Evolutionary conservation across 306 rosid genomes (phyloP), one percentile per base, ranked within the genome.

Genomic region (Medicago ruthenica): DNA sequence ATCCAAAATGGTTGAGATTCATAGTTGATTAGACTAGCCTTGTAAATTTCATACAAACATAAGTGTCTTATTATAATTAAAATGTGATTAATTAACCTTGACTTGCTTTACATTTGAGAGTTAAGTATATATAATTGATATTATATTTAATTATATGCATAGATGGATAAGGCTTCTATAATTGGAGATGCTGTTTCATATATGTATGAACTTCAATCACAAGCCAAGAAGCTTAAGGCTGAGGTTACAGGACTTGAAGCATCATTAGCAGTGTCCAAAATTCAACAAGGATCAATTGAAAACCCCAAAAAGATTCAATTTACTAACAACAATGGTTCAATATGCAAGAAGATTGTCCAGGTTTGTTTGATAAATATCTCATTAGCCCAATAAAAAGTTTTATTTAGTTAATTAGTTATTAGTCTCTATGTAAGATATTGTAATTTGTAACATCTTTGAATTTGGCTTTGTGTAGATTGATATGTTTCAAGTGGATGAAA

Each of bases 161-260:
- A 93, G 97, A 88, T 91, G 93, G 93, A 91, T 39, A 91, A 88
- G 84, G 98, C 97, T 45, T 89, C 93, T 67, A 93, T 89, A 17
- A 83, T 93, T 76, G 97, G 92, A 80, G 98, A 89, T 78, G 93
- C 97, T 42, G 85, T 85, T 6, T 50, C 80, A 18, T 87, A 89
- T 66, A 82, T 89, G 74, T 74, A 85, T 61, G 87, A 85, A 13
- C 87, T 93, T 34, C 95, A 93, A 78, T 70, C 76, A 77, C 92
- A 84, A 78, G 93, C 91, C 9, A 83, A 83, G 80, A 81, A 80
- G 78, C 87, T 91, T 16, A 88, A 85, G 74, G 62, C 80, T 50
- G 93, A 93, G 85, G 82, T 93, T 77, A 82, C 85, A 16, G 79
- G 69, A 47, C 91, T 89, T 51, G 89, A 89, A 84, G 80, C 86